Evolutionary conservation across 202 grass and related monocot species (phyloP), one percentile per base, ranked within the genome.

Genomic region (Elaeis oleifera): DNA sequence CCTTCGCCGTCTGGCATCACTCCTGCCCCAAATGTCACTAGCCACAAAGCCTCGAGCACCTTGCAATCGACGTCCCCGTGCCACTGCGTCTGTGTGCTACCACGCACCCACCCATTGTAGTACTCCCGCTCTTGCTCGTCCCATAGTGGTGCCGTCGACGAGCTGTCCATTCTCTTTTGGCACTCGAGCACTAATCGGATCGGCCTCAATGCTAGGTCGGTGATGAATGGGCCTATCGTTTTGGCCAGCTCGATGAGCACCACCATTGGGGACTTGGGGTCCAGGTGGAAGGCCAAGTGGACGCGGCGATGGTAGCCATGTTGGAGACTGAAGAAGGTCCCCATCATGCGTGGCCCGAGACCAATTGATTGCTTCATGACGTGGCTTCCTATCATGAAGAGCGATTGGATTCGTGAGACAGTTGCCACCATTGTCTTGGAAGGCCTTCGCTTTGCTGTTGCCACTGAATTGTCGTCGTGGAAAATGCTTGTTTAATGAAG

Each of bases 111-210:
- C 51, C 71, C 71, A 5, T 65, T 65, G 59, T 4, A 27, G 59
- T 53, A 61, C 59, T 74, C 59, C 3, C 71, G 65, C 50, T 25
- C 52, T 60, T 16, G 21, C n/a, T 74, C 71, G 1, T 74, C 60
- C 59, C 48, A 74, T 19, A 74, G 52, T 11, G 71, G 36, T 49
- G 49, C 20, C 29, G 6, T 1, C 29, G 23, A 24, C 1, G 28
- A 31, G 27, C 32, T 54, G n/a, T 28, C 63, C 7, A 22, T 9
- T 25, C 54, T 51, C 60, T 63, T 56, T 23, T 23, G 6, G 24
- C 71, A 74, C 18, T 60, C 24, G 23, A 74, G 50, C 50, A 58
- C 4, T 16, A 74, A 74, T 24, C 55, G 58, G 21, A 65, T 7
- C 0, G 13, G 60, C 25, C 18, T 60, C 1, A 32, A 17, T 20